Evolutionary conservation across 176 grass and related monocot species (phyloP), one percentile per base, ranked within the genome.

Genomic region (Cenchrus purpureus): DNA sequence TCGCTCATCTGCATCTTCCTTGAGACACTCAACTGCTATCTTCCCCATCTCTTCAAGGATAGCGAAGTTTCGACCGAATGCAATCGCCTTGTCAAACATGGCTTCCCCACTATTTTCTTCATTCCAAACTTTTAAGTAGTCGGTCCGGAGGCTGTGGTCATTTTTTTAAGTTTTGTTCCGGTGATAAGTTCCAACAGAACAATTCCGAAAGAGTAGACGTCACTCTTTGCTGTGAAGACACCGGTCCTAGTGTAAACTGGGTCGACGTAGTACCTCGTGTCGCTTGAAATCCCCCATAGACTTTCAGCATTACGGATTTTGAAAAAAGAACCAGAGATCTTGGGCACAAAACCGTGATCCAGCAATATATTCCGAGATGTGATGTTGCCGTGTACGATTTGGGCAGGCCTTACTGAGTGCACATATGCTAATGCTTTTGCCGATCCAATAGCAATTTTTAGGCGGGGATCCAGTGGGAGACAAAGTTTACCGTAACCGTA

Each of bases 71-170:
- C 73, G 15, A 17, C 16, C 50, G 13, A 74, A 2, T 54, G 71
- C 25, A 55, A 74, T 55, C 12, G 16, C 72, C 72, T 74, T 2
- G 8, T 74, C 72, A 55, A 74, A 74, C 72, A 34, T 55, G 50
- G 6, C 28, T 34, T 19, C 34, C 28, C 72, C 50, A 29, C 72
- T 55, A 51, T 55, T 34, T 74, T 10, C 28, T 10, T 8, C 2
- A 6, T 16, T 34, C 25, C 2, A 32, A 74, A 4, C n/a, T 29
- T 5, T 3, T 2, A 34, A 10, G 37, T 56, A 55, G 0, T 55
- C 15, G 0, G 0, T 2, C 28, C 0, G 0, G 29, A 12, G 15
- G 49, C 29, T 32, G 4, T 20, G 6, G 0, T 8, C 49, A 4
- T 16, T 1, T 74, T 1, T 17, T 75, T 25, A 25, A 29, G 15